phyloP scores from a whole-genome alignment of 305 asterid species.

The Solanum hybrid region DNA sequence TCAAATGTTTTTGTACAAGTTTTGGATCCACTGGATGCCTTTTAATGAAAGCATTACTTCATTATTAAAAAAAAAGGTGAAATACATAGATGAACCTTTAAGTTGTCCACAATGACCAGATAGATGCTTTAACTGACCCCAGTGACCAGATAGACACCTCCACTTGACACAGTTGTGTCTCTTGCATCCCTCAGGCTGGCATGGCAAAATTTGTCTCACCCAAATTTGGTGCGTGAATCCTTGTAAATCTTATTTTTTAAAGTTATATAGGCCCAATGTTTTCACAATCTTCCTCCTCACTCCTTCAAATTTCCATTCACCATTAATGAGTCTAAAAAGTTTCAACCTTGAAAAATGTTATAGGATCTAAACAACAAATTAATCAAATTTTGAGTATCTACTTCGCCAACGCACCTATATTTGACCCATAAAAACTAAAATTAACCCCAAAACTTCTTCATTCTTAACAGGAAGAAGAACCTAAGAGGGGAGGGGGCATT shows the following conservation, averaged over 20 bases:
- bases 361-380: neutral
- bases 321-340: neutral
- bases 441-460: neutral
- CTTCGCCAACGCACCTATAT: neutral
- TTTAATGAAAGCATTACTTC: neutral
- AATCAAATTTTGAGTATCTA: neutral
- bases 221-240: neutral
- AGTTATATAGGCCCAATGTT: neutral
- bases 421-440: neutral
- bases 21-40: neutral
- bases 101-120: neutral
- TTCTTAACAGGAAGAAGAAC: neutral
- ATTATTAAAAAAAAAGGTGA: neutral
- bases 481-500: neutral
- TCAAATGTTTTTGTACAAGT: neutral
- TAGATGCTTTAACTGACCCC: neutral
- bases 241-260: neutral
- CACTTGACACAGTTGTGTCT: neutral
- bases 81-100: neutral
- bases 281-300: neutral
- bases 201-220: neutral
- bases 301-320: neutral
- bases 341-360: neutral
- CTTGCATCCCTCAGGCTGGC: neutral
- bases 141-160: neutral